Evolutionary conservation across 352 stramenopile species (phyloP).

Genomic region (Globisporangium takayamanum): DNA sequence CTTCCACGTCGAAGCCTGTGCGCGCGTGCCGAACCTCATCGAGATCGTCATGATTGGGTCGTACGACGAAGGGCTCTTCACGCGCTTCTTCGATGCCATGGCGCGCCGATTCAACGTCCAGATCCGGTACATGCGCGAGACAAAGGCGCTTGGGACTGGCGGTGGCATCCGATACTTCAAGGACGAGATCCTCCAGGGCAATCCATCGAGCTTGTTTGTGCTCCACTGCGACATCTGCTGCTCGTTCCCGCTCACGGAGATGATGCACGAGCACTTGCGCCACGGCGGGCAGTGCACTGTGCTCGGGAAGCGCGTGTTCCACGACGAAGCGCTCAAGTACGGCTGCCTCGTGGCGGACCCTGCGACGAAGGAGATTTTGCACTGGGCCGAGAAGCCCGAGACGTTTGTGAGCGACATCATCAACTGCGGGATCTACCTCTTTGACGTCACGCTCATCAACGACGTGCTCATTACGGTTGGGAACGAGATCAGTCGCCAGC

Average conservation of each 20-base stretch:
- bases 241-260: constrained; percentile 83
- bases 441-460: constrained; percentile 68
- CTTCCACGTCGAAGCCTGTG: constrained; percentile 84
- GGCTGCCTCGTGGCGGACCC: constrained; percentile 79
- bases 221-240: constrained; percentile 87
- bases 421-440: constrained; percentile 88
- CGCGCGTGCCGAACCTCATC: constrained; percentile 72
- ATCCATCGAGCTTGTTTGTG: constrained; percentile 71
- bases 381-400: constrained; percentile 87
- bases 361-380: constrained; percentile 73
- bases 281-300: constrained; percentile 69
- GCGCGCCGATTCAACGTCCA: constrained; percentile 77
- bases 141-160: constrained; percentile 76
- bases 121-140: constrained; percentile 78
- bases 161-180: constrained; percentile 81
- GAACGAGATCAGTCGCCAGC: constrained; percentile 72
- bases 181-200: constrained; percentile 75
- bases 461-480: constrained; percentile 72
- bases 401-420: constrained; percentile 90
- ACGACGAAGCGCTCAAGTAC: constrained; percentile 87
- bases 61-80: constrained; percentile 86
- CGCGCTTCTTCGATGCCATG: constrained; percentile 83
- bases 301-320: constrained; percentile 83
- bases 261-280: constrained; percentile 85
- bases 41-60: constrained; percentile 88